Percentiles rank a stretch among this genome's conserved stretches.
Evolutionary conservation across 768 basidiomycete genomes (phyloP).

Genomic region (Trametes coccinea): DNA sequence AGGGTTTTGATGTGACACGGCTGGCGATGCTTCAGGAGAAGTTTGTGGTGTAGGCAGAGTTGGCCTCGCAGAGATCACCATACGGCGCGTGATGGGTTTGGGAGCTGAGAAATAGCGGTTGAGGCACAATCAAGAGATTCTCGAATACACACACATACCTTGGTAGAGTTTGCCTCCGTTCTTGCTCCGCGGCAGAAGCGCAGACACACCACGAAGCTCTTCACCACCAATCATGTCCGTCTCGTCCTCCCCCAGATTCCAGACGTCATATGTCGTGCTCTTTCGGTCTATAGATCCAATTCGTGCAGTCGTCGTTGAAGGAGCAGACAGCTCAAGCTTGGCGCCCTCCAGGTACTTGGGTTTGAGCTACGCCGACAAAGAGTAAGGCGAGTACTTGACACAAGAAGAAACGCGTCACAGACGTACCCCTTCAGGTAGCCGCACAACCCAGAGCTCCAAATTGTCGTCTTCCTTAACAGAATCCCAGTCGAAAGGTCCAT

Average conservation of each 20-base stretch:
- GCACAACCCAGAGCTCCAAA: conserved; percentile 69
- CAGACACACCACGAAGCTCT: conserved; percentile 60
- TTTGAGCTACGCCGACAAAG: conserved; percentile 49
- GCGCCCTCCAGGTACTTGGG: conserved; percentile 59
- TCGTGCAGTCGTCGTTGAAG: conserved; percentile 40
- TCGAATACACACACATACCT: conserved; percentile 39
- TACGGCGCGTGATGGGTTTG: conserved; percentile 54
- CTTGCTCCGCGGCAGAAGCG: conserved; percentile 62
- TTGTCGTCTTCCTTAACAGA: conserved; percentile 52
- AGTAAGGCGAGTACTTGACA: background rate
- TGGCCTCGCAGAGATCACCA: conserved; percentile 58
- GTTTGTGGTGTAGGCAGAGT: conserved; percentile 31
- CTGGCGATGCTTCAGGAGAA: conserved; percentile 18
- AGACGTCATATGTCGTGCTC: conserved; percentile 59
- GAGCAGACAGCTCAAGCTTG: conserved; percentile 44
- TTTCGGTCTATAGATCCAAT: conserved; percentile 57
- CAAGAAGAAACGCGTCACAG: background rate
- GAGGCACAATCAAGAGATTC: background rate
- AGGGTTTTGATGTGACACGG: conserved; percentile 44
- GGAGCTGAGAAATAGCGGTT: conserved; percentile 45
- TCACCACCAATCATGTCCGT: conserved; percentile 53
- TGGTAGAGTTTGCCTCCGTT: conserved; percentile 60
- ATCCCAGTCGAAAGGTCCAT: conserved; percentile 66
- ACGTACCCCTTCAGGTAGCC: conserved; percentile 67
- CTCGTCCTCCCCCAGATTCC: conserved; percentile 52